Conservation (phyloP, 2,329 filamentous ascomycete genomes). For the Massarina eburnea region DNA sequence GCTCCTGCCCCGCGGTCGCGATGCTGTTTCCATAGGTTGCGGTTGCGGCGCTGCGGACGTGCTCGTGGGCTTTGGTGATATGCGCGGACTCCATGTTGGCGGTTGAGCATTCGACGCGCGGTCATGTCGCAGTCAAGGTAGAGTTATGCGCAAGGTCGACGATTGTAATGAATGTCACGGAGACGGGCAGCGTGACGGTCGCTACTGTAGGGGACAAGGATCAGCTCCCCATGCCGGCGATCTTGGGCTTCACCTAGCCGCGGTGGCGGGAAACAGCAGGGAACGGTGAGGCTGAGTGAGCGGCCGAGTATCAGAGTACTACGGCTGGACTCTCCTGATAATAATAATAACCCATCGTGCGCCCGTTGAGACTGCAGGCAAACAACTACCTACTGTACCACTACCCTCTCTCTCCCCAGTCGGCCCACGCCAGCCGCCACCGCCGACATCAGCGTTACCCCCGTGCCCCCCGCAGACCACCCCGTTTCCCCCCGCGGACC, state of each 20-base stretch:
- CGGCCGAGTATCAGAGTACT: too few relatives aligned
- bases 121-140: neutral
- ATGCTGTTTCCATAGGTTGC: slow-evolving; percentile 71
- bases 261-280: too few relatives aligned
- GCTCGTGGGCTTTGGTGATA: slow-evolving; percentile 78
- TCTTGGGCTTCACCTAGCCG: too few relatives aligned
- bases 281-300: neutral
- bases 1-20: slow-evolving; percentile 81
- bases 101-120: neutral
- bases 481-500: neutral
- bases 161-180: neutral
- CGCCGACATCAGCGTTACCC: neutral
- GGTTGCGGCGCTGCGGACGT: slow-evolving; percentile 79
- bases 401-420: neutral
- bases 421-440: neutral
- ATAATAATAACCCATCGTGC: too few relatives aligned
- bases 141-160: neutral
- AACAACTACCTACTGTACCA: neutral
- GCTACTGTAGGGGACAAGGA: too few relatives aligned
- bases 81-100: slow-evolving; percentile 67
- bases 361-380: too few relatives aligned
- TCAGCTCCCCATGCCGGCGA: too few relatives aligned
- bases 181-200: neutral
- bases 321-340: too few relatives aligned
- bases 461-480: neutral